phyloP scores from a whole-genome alignment of 345 rosid genomes.

The rapeseed (Brassica napus) region Da-Ae NC_063439.1:18955501-18956000 shows the following conservation, averaged over 20 bases:
- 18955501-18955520: slow-evolving; percentile 89
- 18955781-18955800: no score
- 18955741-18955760: not conserved
- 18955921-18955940: no score
- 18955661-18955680: not conserved
- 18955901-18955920: no score
- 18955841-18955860: no score
- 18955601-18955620: not conserved
- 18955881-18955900: no score
- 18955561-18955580: slow-evolving; percentile 73
- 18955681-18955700: not conserved
- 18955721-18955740: slow-evolving; percentile 11
- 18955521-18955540: slow-evolving; percentile 70
- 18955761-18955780: no score
- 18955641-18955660: slow-evolving; percentile 5
- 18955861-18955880: no score
- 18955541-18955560: slow-evolving; percentile 45
- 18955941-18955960: no score
- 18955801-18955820: no score
- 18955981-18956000: no score
- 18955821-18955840: no score
- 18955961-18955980: no score
- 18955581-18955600: slow-evolving; percentile 67
- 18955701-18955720: slow-evolving; percentile 9
- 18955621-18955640: slow-evolving; percentile 16